Conservation (phyloP, 2,329 filamentous ascomycete species). For the Waltergamsia citrina region DNA sequence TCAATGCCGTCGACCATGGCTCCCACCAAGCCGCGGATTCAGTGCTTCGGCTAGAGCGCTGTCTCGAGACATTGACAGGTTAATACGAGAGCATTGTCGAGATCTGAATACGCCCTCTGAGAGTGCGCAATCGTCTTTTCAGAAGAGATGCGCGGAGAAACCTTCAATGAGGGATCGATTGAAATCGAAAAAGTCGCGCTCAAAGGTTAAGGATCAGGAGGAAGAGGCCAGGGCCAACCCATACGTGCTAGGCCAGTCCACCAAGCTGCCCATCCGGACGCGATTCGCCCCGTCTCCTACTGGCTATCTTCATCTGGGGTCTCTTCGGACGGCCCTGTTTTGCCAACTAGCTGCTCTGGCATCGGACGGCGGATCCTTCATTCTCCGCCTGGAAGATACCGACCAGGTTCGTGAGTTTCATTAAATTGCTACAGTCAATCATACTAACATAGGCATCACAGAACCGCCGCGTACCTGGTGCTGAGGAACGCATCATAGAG, state of each 20-base stretch:
- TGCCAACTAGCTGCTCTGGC: conserved; percentile 86
- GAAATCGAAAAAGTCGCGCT: too few species aligned
- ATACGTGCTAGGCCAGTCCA: conserved; percentile 30
- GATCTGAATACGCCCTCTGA: not conserved
- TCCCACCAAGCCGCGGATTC: conserved; percentile 1
- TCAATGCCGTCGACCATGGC: conserved; percentile 1
- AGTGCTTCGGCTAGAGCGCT: not conserved
- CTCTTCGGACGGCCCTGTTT: conserved; percentile 85
- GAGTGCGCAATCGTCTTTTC: not conserved
- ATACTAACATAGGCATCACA: conserved; percentile 21
- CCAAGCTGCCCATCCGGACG: conserved; percentile 43
- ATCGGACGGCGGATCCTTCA: conserved; percentile 73
- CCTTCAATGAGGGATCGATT: too few species aligned
- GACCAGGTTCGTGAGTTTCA: conserved; percentile 56
- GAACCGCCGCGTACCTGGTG: conserved; percentile 73
- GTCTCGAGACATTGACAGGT: not conserved
- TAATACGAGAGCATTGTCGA: not conserved
- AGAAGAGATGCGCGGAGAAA: not conserved
- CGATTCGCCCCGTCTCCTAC: conserved; percentile 95
- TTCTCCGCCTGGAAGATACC: conserved; percentile 89
- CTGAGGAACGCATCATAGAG: conserved; percentile 66
- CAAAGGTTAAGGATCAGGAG: not conserved
- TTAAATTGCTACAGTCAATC: too few species aligned
- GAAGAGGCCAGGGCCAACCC: not conserved
- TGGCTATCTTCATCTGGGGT: conserved; percentile 86